These are phyloP conservation scores for Fusarium pininemorale DNA, from an alignment of 2,329 filamentous ascomycete genomes.

Conservation along the genomic window DNA sequence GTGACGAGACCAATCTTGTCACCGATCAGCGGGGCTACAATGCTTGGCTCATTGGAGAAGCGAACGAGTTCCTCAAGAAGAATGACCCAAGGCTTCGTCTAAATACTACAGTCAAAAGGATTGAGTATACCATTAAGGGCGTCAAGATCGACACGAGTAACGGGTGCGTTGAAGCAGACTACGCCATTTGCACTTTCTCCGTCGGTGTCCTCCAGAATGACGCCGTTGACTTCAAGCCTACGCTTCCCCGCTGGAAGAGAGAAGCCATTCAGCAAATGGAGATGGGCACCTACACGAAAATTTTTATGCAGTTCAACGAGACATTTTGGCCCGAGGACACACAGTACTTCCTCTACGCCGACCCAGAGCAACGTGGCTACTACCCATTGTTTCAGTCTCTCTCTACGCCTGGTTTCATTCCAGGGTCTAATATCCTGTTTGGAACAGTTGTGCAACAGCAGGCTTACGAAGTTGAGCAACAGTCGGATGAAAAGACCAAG, in stretches of 20 bases:
- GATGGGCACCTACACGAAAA: constrained; percentile 78
- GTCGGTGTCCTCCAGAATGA: constrained; percentile 73
- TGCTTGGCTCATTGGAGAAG: constrained; percentile 62
- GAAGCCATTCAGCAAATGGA: constrained; percentile 64
- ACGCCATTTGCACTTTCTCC: constrained; percentile 74
- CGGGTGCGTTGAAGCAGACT: constrained; percentile 68
- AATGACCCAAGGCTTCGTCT: constrained; percentile 66
- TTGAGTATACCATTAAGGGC: constrained; percentile 61
- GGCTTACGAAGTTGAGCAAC: constrained; percentile 62
- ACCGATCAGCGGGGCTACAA: constrained; percentile 70
- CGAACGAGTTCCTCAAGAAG: constrained; percentile 62
- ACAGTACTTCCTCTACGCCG: constrained; percentile 58
- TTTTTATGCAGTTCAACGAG: constrained; percentile 74
- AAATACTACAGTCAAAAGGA: constrained; percentile 64
- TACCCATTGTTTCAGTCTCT: constrained; percentile 70
- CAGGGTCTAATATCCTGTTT: constrained; percentile 71
- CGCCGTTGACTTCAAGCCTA: constrained; percentile 65
- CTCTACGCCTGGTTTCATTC: constrained; percentile 50
- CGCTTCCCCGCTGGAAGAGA: constrained; percentile 71
- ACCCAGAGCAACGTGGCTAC: constrained; percentile 53
- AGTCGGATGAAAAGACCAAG: constrained; percentile 67
- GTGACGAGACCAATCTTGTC: constrained; percentile 68
- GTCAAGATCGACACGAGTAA: constrained; percentile 63
- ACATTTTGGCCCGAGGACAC: constrained; percentile 67
- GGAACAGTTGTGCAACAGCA: constrained; percentile 54